Conservation (phyloP, 2,329 filamentous ascomycete genomes). For the Hymenoscyphus albidus region DNA sequence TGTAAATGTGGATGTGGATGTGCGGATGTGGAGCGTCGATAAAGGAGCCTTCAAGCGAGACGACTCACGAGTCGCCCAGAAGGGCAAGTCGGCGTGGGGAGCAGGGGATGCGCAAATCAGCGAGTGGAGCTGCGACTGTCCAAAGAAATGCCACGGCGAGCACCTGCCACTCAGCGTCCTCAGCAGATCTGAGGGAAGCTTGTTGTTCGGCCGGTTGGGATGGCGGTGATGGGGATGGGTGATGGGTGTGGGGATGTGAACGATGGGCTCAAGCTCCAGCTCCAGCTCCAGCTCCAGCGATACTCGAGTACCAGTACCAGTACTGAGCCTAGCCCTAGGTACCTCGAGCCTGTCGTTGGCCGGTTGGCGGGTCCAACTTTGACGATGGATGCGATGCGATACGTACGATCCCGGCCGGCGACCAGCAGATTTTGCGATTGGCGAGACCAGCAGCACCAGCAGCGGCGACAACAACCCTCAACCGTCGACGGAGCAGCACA, state of each 20-base stretch:
- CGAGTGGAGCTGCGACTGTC: not conserved
- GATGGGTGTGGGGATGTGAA: not conserved
- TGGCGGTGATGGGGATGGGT: not conserved
- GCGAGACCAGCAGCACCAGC: not conserved
- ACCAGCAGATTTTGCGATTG: conserved; percentile 1
- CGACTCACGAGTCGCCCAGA: not conserved
- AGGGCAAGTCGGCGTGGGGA: conserved; percentile 2
- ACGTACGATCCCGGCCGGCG: not conserved
- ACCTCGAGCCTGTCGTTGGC: not conserved
- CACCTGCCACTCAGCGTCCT: not conserved
- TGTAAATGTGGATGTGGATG: not conserved
- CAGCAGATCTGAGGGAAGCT: not conserved
- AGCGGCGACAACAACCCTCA: not conserved
- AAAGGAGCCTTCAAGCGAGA: not conserved
- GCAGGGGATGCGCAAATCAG: conserved; percentile 2
- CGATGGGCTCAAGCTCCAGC: not conserved
- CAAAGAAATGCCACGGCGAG: not conserved
- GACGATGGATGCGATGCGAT: not conserved
- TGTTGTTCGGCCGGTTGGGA: not conserved
- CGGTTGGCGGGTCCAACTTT: too few relatives aligned
- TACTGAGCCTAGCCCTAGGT: too few relatives aligned
- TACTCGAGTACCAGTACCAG: too few relatives aligned
- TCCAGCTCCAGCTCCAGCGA: too few relatives aligned
- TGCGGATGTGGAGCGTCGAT: not conserved
- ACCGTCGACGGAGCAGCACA: not conserved